Base-by-base conservation (phyloP, 192 early-diverging fungal genomes). In the Gryganskiella cystojenkinii region DNA sequence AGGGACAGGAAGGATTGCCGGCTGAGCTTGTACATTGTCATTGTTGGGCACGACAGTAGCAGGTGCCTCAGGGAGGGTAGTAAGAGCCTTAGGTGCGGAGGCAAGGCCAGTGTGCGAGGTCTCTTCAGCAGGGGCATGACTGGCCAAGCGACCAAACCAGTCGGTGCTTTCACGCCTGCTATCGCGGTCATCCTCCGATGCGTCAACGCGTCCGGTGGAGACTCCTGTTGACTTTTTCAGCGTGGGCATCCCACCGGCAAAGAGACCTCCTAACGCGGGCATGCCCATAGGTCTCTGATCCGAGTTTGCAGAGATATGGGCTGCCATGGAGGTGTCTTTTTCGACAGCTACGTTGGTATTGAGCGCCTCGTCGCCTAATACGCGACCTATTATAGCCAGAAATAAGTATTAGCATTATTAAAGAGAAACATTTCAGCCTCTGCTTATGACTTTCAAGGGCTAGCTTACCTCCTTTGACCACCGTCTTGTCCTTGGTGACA, bases 241-340 rank as follows among this genome's bases (percentile, higher is more conserved):
- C 46, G 88, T 91, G 6, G 93, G 93, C 83, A 92, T 87, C 19
- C 89, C 93, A 22, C 83, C 87, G 4, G 91, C 82, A 74, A 93
- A 88, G 28, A 93, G 71, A 14, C 83, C 86, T 20, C 90, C 90
- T 17, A 88, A 57, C 24, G 64, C 70, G 22, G 82, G 73, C 73
- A 76, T 76, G 17, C 73, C 69, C 51, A 73, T 59, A 0, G 71
- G 71, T 11, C 60, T 30, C 25, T 45, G 56, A 49, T 64, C 67
- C 5, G 74, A 64, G 47, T 70, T 79, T 34, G 71, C 61, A 8
- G 67, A 61, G 6, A 67, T 61, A 54, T 70, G 56, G 25, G 56
- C 44, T 30, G 58, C 10, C 19, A 22, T 42, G 10, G 63, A 46
- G 37, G 45, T 25, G 19, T 56, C 19, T 22, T 31, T 31, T 44